Conservation (phyloP, 108 stramenopile genomes). For the Halocafeteria seosinensis region DNA sequence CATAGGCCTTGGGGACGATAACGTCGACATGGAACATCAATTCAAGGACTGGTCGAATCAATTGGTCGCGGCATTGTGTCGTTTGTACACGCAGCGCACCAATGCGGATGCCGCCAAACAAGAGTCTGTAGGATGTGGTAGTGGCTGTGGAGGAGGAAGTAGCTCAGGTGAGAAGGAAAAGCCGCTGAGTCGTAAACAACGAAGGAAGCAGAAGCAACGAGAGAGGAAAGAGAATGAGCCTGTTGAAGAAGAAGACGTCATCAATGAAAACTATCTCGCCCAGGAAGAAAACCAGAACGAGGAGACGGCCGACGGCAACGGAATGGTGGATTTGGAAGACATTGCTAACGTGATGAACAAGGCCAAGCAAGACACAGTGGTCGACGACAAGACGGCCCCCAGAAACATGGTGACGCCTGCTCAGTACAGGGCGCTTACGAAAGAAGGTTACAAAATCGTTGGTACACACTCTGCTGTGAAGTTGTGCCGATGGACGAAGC, state of each 20-base stretch:
- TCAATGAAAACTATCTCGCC: neutral
- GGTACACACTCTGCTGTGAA: conserved; percentile 87
- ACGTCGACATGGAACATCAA: neutral
- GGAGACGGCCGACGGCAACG: conserved; percentile 4
- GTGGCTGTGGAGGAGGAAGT: neutral
- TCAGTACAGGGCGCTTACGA: conserved; percentile 66
- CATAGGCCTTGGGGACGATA: conserved; percentile 1
- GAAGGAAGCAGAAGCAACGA: too few species aligned
- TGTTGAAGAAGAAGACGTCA: neutral
- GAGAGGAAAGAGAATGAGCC: conserved; percentile 12
- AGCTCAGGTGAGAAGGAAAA: neutral
- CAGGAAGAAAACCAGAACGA: neutral
- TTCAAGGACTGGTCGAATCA: neutral
- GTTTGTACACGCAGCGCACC: neutral
- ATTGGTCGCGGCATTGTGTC: neutral
- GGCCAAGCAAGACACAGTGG: conserved; percentile 7
- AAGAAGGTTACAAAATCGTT: conserved; percentile 85
- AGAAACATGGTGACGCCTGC: conserved; percentile 85
- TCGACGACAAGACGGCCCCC: conserved; percentile 18
- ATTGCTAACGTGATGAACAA: conserved; percentile 43
- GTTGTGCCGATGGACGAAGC: conserved; percentile 90
- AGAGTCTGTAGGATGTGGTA: neutral
- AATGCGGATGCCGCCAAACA: neutral
- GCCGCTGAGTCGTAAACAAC: too few species aligned
- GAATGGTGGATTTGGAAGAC: conserved; percentile 70